Evolutionary conservation across 148 eudicot species (phyloP), one percentile per base, ranked within the genome.

Genomic region (Tetragonia tetragonoides): DNA sequence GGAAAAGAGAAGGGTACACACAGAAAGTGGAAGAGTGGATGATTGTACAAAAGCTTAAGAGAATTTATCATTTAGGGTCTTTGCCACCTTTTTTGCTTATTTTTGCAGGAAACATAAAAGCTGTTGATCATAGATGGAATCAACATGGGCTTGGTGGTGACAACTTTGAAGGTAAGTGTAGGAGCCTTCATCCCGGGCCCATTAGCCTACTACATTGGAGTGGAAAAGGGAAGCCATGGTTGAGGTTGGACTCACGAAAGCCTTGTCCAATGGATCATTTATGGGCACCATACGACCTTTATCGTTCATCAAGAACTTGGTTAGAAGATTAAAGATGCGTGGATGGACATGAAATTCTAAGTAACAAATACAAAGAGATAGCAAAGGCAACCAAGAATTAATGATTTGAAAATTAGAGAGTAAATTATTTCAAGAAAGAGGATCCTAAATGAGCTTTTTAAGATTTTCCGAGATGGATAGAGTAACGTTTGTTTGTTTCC

Each of bases 131-230:
- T 65, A 75, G 82, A 65, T 83, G 85, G 85, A 83, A 83, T 66
- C 85, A 83, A 66, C 85, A 83, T 47, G 85, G 85, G 3, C 74
- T 79, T 12, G 85, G 85, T 37, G 85, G 85, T n/a, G 85, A 83
- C 47, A 83, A 83, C 42, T 70, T 83, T 49, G 82, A 83, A 66
- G 85, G 85, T 1, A 79, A 79, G 34, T 83, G 85, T 59, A 70
- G 85, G 76, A 75, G 65, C 1, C 79, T 83, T 56, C 85, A 83
- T 17, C 85, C 85, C 5, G 85, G 85, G 57, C 85, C 85, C 0
- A 83, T 83, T 9, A 83, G 85, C 42, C 62, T 83, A 14, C 79
- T 83, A 4, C 85, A 83, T 75, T 83, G 85, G 85, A 83, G 85
- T 41, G 85, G 85, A 0, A 83, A 83, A 72, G 85, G 85, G 46